Evolutionary conservation across 1,284 basidiomycete genomes (phyloP).

Genomic region (Baeospora myosura): DNA sequence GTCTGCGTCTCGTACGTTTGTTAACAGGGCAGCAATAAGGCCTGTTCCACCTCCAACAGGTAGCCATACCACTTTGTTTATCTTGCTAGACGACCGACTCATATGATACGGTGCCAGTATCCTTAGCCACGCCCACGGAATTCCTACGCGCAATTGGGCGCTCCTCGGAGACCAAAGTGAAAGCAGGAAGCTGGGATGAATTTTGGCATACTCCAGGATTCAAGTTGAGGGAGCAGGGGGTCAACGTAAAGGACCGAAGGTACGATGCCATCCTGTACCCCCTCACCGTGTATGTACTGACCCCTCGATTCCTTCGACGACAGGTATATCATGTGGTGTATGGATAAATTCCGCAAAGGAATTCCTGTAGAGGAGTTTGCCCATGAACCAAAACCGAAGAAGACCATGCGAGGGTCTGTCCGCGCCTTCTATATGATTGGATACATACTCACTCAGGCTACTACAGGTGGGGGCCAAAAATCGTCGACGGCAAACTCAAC

Average conservation of each 20-base stretch:
- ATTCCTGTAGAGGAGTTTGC: slow-evolving; percentile 51
- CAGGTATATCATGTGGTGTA: slow-evolving; percentile 77
- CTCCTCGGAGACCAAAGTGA: slow-evolving; percentile 11
- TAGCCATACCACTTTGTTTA: slow-evolving; percentile 11
- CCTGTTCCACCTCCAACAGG: slow-evolving; percentile 24
- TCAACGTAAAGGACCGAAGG: slow-evolving; percentile 63
- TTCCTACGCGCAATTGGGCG: not conserved
- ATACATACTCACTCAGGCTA: slow-evolving; percentile 8
- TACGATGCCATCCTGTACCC: slow-evolving; percentile 21
- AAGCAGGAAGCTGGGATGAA: slow-evolving; percentile 36
- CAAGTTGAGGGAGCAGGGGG: slow-evolving; percentile 56
- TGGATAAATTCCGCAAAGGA: slow-evolving; percentile 68
- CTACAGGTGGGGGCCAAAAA: slow-evolving; percentile 29
- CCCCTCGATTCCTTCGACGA: slow-evolving; percentile 2
- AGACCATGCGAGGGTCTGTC: slow-evolving; percentile 69
- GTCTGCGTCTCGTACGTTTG: slow-evolving; percentile 29
- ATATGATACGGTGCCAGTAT: not conserved
- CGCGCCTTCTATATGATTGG: slow-evolving; percentile 2
- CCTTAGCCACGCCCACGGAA: not conserved
- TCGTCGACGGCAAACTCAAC: slow-evolving; percentile 4
- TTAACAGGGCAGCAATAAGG: slow-evolving; percentile 30
- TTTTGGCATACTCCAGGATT: slow-evolving; percentile 57
- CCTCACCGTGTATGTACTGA: slow-evolving; percentile 3
- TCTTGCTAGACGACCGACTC: not conserved
- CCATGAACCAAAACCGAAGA: slow-evolving; percentile 57